phyloP scores from a whole-genome alignment of 441 rosid species.

The Breynia disticha region DNA sequence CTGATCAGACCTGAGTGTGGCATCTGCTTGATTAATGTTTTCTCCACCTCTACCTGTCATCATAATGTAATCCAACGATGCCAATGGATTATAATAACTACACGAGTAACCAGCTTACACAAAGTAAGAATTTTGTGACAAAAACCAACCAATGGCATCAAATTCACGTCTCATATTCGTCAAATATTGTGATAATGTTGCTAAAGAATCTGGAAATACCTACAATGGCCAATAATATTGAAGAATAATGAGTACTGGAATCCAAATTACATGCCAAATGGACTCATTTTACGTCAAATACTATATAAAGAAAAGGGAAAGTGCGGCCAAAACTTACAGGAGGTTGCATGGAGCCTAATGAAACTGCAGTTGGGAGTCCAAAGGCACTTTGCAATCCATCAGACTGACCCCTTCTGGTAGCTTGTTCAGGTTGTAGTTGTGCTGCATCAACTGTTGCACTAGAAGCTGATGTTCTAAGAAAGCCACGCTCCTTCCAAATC shows the following conservation, averaged over 20 bases:
- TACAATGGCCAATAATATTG: slow-evolving; percentile 18
- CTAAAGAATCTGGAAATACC: slow-evolving; percentile 63
- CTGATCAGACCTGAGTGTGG: slow-evolving; percentile 22
- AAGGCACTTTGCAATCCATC: slow-evolving; percentile 37
- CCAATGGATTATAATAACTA: slow-evolving; percentile 12
- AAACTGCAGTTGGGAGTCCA: slow-evolving; percentile 45
- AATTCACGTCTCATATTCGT: slow-evolving; percentile 39
- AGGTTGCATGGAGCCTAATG: slow-evolving; percentile 47
- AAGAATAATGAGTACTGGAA: slow-evolving; percentile 3
- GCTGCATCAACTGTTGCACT: slow-evolving; percentile 19
- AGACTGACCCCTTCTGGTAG: slow-evolving; percentile 32
- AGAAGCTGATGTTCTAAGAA: slow-evolving; percentile 35
- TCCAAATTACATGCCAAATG: slow-evolving; percentile 3
- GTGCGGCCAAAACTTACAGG: slow-evolving; percentile 38
- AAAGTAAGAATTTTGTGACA: slow-evolving; percentile 1
- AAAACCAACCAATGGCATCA: slow-evolving; percentile 38
- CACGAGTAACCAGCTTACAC: slow-evolving; percentile 3
- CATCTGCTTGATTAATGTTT: slow-evolving; percentile 25
- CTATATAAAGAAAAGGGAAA: background rate
- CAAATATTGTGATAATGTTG: slow-evolving; percentile 56
- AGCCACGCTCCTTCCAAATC: slow-evolving; percentile 29
- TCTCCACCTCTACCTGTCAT: slow-evolving; percentile 34
- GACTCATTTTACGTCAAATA: slow-evolving; percentile 2
- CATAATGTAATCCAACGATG: slow-evolving; percentile 17
- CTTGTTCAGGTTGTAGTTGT: slow-evolving; percentile 34